Conservation (phyloP, 2,329 filamentous ascomycete species). For the Malbranchea cinnamomea region DNA sequence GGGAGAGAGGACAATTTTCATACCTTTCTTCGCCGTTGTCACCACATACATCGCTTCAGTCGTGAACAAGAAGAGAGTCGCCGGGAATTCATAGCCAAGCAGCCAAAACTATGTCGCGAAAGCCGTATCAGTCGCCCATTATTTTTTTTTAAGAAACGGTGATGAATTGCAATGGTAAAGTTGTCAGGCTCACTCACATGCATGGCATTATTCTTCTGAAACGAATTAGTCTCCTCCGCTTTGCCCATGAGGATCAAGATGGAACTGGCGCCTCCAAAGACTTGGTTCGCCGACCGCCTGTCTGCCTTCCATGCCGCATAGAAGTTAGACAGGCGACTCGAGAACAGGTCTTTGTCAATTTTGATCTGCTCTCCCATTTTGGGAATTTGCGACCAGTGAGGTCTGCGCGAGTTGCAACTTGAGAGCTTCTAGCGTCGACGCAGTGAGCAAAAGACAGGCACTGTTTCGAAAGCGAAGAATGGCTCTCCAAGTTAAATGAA, state of each 20-base stretch:
- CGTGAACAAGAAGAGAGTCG: constrained; percentile 86
- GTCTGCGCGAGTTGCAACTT: no score
- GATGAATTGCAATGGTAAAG: neutral
- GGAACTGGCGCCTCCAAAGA: constrained; percentile 76
- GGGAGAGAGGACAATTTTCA: constrained; percentile 4
- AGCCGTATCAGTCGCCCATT: no score
- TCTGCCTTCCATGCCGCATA: constrained; percentile 91
- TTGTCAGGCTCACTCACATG: constrained; percentile 55
- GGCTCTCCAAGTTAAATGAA: no score
- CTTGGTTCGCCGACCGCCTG: constrained; percentile 69
- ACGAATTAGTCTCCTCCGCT: constrained; percentile 72
- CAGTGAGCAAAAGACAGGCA: no score
- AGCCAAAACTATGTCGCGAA: constrained; percentile 69
- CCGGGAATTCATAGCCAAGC: constrained; percentile 94
- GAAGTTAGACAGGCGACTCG: constrained; percentile 79
- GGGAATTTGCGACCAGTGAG: no score
- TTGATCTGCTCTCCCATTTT: constrained; percentile 67
- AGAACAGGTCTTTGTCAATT: constrained; percentile 88
- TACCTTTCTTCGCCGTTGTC: constrained; percentile 95
- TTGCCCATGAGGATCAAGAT: constrained; percentile 90
- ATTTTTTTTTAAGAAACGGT: neutral
- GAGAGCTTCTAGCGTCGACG: no score
- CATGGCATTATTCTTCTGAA: constrained; percentile 92
- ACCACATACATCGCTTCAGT: constrained; percentile 78
- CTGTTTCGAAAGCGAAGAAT: no score